Evolutionary conservation across 129 eudicot genomes (phyloP).

Genomic region (Artemisia annua): DNA sequence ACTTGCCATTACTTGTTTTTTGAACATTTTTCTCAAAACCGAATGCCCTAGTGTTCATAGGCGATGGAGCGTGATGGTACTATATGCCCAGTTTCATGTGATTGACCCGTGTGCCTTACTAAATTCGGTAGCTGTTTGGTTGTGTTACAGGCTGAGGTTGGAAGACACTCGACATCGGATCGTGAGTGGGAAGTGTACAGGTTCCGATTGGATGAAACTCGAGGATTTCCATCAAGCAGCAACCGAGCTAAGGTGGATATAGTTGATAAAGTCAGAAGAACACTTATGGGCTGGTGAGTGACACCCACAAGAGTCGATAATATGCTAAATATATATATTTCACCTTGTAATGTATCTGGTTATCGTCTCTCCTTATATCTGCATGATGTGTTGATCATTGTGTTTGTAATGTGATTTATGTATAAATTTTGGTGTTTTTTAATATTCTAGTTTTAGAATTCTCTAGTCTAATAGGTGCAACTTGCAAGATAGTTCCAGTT

Average conservation of each 20-base stretch:
- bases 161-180: constrained; percentile 65
- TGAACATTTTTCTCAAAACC: neutral
- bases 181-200: constrained; percentile 90
- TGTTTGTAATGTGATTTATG: neutral
- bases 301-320: constrained; percentile 1
- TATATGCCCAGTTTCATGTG: too few relatives aligned
- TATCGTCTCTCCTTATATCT: neutral
- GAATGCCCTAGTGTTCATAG: neutral
- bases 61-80: neutral
- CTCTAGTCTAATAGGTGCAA: too few relatives aligned
- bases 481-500: too few relatives aligned
- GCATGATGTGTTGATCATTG: neutral
- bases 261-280: constrained; percentile 65
- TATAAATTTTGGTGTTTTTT: neutral
- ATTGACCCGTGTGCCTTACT: neutral
- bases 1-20: neutral
- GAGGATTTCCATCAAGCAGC: constrained; percentile 42
- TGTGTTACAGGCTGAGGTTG: constrained; percentile 69
- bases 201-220: constrained; percentile 68
- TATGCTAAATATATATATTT: neutral
- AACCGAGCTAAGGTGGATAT: constrained; percentile 50
- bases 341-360: neutral
- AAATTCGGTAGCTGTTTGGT: constrained; percentile 3
- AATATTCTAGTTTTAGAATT: neutral
- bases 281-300: constrained; percentile 75